Evolutionary conservation across 1,139 yeast species (phyloP).

Genomic region (Hansenula sp.): DNA sequence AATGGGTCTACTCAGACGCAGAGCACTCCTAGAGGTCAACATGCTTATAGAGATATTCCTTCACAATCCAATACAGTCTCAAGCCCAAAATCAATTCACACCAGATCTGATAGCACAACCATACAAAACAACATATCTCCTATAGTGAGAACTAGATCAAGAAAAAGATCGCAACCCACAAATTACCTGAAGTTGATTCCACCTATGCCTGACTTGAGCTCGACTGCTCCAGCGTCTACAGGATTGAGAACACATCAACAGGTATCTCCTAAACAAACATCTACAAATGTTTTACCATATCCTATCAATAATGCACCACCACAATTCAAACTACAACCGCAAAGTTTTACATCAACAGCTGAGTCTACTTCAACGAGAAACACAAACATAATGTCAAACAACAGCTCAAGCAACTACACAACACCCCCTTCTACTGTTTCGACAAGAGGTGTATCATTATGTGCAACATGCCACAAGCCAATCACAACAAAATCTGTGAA

Average conservation of each 20-base stretch:
- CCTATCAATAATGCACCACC: neutral
- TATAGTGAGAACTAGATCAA: constrained; percentile 3
- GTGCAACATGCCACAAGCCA: constrained; percentile 61
- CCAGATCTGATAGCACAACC: constrained; percentile 6
- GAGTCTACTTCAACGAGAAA: constrained; percentile 8
- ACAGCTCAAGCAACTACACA: neutral
- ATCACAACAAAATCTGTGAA: constrained; percentile 83
- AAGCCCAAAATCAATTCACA: constrained; percentile 5
- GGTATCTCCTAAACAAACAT: neutral
- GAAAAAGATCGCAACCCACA: constrained; percentile 10
- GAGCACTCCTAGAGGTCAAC: neutral
- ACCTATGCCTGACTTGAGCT: constrained; percentile 13
- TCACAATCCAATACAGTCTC: neutral
- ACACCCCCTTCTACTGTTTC: constrained; percentile 10
- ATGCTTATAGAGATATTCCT: constrained; percentile 1
- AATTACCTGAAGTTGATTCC: constrained; percentile 20
- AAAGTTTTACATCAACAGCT: neutral
- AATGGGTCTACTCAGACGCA: neutral
- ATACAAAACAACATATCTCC: constrained; percentile 2
- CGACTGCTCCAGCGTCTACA: neutral
- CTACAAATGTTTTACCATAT: neutral
- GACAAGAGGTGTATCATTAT: constrained; percentile 30
- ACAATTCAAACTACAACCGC: neutral
- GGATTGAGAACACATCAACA: neutral
- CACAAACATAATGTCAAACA: constrained; percentile 1